Conservation (phyloP, 169 alveolate genomes). For the Plasmodium gaboni region DNA sequence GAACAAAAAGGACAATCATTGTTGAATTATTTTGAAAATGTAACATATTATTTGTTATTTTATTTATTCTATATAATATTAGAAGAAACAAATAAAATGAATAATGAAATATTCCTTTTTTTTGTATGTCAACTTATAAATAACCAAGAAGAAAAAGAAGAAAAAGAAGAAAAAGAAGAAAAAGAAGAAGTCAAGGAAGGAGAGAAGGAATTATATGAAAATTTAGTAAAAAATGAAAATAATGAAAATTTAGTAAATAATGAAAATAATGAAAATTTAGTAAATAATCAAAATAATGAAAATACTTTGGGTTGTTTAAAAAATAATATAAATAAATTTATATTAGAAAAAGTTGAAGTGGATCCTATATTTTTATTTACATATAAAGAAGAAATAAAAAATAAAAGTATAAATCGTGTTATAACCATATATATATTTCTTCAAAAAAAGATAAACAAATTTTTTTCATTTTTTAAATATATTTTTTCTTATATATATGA, state of each 20-base stretch:
- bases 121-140: constrained; percentile 11
- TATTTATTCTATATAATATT: constrained; percentile 29
- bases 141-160: not conserved
- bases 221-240: not conserved
- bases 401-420: constrained; percentile 33
- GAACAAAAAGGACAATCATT: constrained; percentile 4
- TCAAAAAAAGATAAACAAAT: constrained; percentile 47
- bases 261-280: not conserved
- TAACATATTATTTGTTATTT: constrained; percentile 40
- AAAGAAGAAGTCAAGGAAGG: not conserved
- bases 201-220: not conserved
- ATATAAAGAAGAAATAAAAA: constrained; percentile 20
- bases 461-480: constrained; percentile 49
- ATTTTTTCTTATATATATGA: constrained; percentile 47
- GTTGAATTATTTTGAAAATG: constrained; percentile 9
- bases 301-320: not conserved
- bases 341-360: not conserved
- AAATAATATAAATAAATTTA: not conserved
- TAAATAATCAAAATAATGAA: not conserved
- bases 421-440: constrained; percentile 56
- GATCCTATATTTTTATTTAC: constrained; percentile 13
- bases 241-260: not conserved
- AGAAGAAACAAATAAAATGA: constrained; percentile 19
- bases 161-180: not conserved
- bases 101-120: constrained; percentile 66